Percentiles rank a stretch among this genome's conserved stretches.
Evolutionary conservation across 805 yeast genomes (phyloP).

Genomic region (Metschnikowia arizonensis): DNA sequence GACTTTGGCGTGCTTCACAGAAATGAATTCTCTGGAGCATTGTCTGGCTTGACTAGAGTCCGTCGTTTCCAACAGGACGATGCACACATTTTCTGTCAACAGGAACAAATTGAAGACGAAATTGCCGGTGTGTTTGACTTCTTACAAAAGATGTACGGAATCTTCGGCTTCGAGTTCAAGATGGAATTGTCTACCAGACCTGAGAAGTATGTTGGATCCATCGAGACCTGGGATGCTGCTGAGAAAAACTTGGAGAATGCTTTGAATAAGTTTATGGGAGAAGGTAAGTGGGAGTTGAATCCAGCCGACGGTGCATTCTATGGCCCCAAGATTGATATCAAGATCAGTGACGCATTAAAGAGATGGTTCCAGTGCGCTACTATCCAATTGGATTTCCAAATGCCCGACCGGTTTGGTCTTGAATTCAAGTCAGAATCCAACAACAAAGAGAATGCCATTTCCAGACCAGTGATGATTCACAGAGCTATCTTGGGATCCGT

Average conservation of each 20-base stretch:
- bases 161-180: slow-evolving; percentile 91
- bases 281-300: slow-evolving; percentile 90
- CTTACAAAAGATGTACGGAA: slow-evolving; percentile 79
- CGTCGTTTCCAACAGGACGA: slow-evolving; percentile 99
- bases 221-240: slow-evolving; percentile 91
- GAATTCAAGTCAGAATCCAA: slow-evolving; percentile 67
- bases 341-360: slow-evolving; percentile 87
- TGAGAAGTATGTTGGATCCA: slow-evolving; percentile 90
- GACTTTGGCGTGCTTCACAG: slow-evolving; percentile 97
- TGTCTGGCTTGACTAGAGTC: slow-evolving; percentile 87
- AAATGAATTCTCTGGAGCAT: slow-evolving; percentile 93
- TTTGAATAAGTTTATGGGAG: slow-evolving; percentile 67
- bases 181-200: slow-evolving; percentile 98
- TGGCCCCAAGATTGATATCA: slow-evolving; percentile 94
- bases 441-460: slow-evolving; percentile 53
- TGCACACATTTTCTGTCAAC: slow-evolving; percentile 95
- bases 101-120: slow-evolving; percentile 84
- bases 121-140: slow-evolving; percentile 82
- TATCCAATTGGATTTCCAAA: slow-evolving; percentile 96
- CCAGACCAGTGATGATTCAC: slow-evolving; percentile 98
- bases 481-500: slow-evolving; percentile 98
- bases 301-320: slow-evolving; percentile 97
- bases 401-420: slow-evolving; percentile 89
- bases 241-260: slow-evolving; percentile 81
- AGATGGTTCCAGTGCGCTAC: slow-evolving; percentile 99